Evolutionary conservation across 2,329 filamentous ascomycete genomes (phyloP).

Genomic region (Diplodia seriata): DNA sequence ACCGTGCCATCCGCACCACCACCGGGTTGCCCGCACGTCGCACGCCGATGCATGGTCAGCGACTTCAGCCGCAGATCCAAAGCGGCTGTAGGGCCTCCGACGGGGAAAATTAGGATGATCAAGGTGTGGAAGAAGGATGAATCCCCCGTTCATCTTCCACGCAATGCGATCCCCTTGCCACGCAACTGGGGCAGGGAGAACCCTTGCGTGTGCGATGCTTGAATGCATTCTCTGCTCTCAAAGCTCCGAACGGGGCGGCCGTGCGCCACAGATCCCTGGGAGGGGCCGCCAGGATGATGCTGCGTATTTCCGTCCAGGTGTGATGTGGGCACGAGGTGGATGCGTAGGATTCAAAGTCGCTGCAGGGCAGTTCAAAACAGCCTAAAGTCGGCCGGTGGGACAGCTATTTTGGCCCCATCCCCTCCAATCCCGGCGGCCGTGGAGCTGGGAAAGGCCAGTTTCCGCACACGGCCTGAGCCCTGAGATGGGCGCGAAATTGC

Average conservation of each 20-base stretch:
- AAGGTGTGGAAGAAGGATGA: conserved; percentile 6
- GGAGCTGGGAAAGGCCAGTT: conserved; percentile 19
- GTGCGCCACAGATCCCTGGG: background rate
- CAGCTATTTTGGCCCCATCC: background rate
- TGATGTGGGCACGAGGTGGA: conserved; percentile 9
- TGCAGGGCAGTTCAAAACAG: conserved; percentile 3
- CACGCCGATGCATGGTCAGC: conserved; percentile 22
- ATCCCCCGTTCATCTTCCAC: conserved; percentile 9
- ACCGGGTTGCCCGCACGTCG: conserved; percentile 16
- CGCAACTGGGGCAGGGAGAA: background rate
- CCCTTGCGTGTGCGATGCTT: background rate
- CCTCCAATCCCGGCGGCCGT: conserved; percentile 19
- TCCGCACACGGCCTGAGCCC: conserved; percentile 13
- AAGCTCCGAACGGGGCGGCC: background rate
- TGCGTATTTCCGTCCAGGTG: background rate
- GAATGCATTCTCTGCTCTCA: conserved; percentile 4
- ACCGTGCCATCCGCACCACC: background rate
- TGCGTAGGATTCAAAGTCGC: conserved; percentile 6
- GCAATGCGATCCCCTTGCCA: background rate
- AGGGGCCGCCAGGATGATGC: background rate
- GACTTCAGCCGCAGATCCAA: conserved; percentile 20
- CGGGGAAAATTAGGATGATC: conserved; percentile 10
- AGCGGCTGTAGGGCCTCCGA: conserved; percentile 6
- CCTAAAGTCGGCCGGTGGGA: conserved; percentile 18
- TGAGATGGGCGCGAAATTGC: conserved; percentile 26